Evolutionary conservation across 2,329 filamentous ascomycete genomes (phyloP), one percentile per base, ranked within the genome.

Genomic region (Colletotrichum sp.): DNA sequence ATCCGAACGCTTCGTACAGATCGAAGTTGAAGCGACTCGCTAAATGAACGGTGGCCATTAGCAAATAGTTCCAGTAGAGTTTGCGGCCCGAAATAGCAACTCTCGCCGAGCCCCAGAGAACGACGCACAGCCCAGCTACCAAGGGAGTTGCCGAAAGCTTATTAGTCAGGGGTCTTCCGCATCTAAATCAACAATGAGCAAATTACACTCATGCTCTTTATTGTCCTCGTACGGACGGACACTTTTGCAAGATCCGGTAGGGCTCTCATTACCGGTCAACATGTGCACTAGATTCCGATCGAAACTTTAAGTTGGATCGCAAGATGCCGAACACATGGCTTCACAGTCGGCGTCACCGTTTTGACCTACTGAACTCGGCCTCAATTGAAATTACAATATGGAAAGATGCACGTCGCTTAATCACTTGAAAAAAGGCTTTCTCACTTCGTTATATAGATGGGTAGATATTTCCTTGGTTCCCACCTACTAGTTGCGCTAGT

Each of bases 381-480:
- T 52, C 43, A 13, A 21, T 52, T 21, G n/a, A 52, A 52, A 52
- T 52, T 52, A 6, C 43, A 21, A 21, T 52, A 52, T 13, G n/a
- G 43, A 13, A 52, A 52, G 10, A 52, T 52, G 43, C 6, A 21
- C 6, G 3, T 2, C 4, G 1, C 10, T 21, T 0, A 21, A 13
- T 8, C 3, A 13, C n/a, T 21, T 21, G 0, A n/a, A 21, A 52
- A 6, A 52, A 4, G 12, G 2, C 43, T 52, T 52, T 10, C 2
- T 13, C 10, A 13, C 1, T 5, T 6, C 6, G n/a, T 13, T 52
- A 52, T 52, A 52, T 21, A 52, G 43, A 21, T 21, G 3, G 43
- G 6, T 5, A 2, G 3, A 48, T 0, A 52, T 24, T 0, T 1
- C 43, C 6, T 13, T 13, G 1, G 1, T 52, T 52, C n/a, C 4